Conservation (phyloP, 2,329 filamentous ascomycete genomes). For the Pochonia chlamydosporia region DNA sequence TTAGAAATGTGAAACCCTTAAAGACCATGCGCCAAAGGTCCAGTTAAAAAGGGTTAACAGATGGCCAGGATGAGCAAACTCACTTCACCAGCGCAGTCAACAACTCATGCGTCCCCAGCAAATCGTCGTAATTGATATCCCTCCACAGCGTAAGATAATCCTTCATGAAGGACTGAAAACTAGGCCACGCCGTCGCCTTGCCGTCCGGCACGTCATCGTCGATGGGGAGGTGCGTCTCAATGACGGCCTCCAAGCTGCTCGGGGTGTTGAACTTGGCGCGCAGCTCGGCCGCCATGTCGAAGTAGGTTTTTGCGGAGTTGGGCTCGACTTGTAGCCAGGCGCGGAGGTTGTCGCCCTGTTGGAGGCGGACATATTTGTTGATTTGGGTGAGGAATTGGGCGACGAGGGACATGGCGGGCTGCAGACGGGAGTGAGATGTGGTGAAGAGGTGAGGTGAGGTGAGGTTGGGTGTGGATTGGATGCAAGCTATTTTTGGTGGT, state of each 20-base stretch:
- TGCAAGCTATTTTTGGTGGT: neutral
- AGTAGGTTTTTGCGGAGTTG: conserved; percentile 60
- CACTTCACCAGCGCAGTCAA: conserved; percentile 72
- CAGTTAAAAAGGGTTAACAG: neutral
- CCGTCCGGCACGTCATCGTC: conserved; percentile 60
- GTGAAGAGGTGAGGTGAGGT: conserved; percentile 5
- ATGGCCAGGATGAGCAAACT: conserved; percentile 24
- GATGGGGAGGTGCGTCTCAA: conserved; percentile 59
- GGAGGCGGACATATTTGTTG: conserved; percentile 46
- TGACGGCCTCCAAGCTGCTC: conserved; percentile 54
- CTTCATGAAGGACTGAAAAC: conserved; percentile 73
- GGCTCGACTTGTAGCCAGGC: conserved; percentile 72
- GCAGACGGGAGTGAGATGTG: neutral
- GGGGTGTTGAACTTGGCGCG: conserved; percentile 45
- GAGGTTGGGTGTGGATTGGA: conserved; percentile 6
- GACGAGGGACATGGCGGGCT: conserved; percentile 51
- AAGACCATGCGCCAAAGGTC: too few relatives aligned
- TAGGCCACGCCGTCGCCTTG: conserved; percentile 63
- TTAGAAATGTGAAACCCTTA: neutral
- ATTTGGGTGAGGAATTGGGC: conserved; percentile 64
- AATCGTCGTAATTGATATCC: conserved; percentile 70
- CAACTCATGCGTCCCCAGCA: conserved; percentile 68
- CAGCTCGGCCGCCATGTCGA: conserved; percentile 62
- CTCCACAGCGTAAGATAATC: conserved; percentile 77
- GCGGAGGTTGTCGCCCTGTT: conserved; percentile 60